Evolutionary conservation across 805 yeast genomes (phyloP).

Genomic region (Candida glaebosa): DNA sequence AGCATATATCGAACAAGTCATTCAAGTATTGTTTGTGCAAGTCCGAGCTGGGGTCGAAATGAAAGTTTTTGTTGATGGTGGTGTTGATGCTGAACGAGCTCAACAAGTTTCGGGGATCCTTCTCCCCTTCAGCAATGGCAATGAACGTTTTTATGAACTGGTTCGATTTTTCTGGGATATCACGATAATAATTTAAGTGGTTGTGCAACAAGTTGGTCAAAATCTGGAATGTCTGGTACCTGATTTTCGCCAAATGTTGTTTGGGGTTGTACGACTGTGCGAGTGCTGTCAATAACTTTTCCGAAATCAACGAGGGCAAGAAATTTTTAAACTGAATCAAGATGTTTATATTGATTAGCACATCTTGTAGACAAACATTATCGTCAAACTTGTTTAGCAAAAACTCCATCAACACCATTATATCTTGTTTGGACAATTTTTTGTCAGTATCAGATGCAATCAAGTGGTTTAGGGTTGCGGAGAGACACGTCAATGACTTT

Average conservation of each 20-base stretch:
- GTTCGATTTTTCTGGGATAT: slow-evolving; percentile 26
- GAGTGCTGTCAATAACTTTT: slow-evolving; percentile 34
- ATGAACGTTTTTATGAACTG: slow-evolving; percentile 55
- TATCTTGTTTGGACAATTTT: slow-evolving; percentile 43
- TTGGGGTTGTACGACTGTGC: slow-evolving; percentile 49
- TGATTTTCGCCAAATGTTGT: slow-evolving; percentile 55
- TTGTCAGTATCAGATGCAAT: slow-evolving; percentile 13
- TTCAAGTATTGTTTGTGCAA: slow-evolving; percentile 45
- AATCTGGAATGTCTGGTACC: slow-evolving; percentile 57
- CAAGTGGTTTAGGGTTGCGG: slow-evolving; percentile 28
- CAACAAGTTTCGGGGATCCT: slow-evolving; percentile 87
- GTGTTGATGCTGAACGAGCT: slow-evolving; percentile 59
- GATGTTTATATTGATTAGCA: slow-evolving; percentile 51
- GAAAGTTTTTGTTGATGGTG: slow-evolving; percentile 40
- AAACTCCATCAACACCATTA: slow-evolving; percentile 53
- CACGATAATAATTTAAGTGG: slow-evolving; percentile 18
- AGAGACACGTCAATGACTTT: slow-evolving; percentile 42
- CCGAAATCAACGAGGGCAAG: slow-evolving; percentile 20
- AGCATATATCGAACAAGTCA: slow-evolving; percentile 80
- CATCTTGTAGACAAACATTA: slow-evolving; percentile 46
- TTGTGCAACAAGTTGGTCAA: slow-evolving; percentile 33
- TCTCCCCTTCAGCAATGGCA: slow-evolving; percentile 78
- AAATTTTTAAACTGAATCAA: slow-evolving; percentile 53
- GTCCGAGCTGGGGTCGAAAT: slow-evolving; percentile 22
- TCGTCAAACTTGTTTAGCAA: slow-evolving; percentile 68